Evolutionary conservation across 2,329 filamentous ascomycete species (phyloP), one percentile per base, ranked within the genome.

Genomic region (Pseudocercospora musae): DNA sequence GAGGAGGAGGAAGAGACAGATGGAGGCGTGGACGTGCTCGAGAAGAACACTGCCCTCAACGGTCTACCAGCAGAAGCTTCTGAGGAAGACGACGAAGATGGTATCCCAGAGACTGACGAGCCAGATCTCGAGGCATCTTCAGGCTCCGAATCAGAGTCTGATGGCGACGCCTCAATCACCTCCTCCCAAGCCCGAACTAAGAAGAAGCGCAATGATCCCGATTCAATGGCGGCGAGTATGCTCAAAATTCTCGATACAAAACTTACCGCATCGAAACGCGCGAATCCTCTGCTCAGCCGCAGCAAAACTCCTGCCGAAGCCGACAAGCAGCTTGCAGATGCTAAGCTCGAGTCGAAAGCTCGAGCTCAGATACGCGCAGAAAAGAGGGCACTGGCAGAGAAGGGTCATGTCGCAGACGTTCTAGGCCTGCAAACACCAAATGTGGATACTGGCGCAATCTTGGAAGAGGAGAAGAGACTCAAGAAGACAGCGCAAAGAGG

Each of bases 171-270:
- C 65, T 61, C 69, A 64, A 71, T 68, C 62, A 74, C 65, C 23
- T 72, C 71, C 3, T 66, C 52, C n/a, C 65, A 71, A 59, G 15
- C 69, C 56, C 65, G 73, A 25, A 74, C 71, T 9, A 89, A 87
- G 72, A 87, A 88, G 13, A 98, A 98, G 79, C 89, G 93, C 73
- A 96, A 96, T 78, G 94, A 99, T 77, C 93, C 95, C 2, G 82
- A 84, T 66, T 92, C 91, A 57, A 98, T 99, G 76, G 91, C 94
- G 23, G 96, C 89, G 1, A 96, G 92, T 56, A 92, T 99, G 71
- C 89, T 90, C 69, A 96, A 95, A 77, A 97, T 99, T 74, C 84
- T 99, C 49, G 88, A 87, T 60, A 94, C 92, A 55, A 98, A 98
- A 78, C 83, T 98, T 9, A 89, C 92, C 1, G 87, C 86, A 7